These are phyloP conservation scores for Vitrella brassicaformis DNA, from an alignment of 73 alveolate species.

Conservation along the genomic window DNA sequence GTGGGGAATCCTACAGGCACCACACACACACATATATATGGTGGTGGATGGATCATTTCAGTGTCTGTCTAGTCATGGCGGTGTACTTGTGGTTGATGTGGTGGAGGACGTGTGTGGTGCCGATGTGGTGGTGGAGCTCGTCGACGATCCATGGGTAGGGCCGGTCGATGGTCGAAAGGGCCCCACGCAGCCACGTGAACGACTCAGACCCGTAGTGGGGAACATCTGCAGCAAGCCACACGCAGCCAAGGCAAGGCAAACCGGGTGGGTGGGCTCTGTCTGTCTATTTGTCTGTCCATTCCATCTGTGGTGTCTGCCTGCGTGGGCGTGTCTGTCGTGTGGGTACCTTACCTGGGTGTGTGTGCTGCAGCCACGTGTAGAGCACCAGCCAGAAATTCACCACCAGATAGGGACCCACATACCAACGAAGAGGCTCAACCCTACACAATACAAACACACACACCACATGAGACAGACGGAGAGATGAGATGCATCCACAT, in stretches of 20 bases:
- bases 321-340: background rate
- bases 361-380: slow-evolving; percentile 42
- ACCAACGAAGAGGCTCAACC: background rate
- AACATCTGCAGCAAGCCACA: background rate
- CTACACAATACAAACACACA: too few species aligned
- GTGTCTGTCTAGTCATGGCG: too few species aligned
- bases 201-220: slow-evolving; percentile 3
- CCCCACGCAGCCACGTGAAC: slow-evolving; percentile 28
- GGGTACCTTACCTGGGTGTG: background rate
- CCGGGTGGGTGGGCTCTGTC: background rate
- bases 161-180: slow-evolving; percentile 24
- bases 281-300: background rate
- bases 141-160: slow-evolving; percentile 12
- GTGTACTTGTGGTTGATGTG: slow-evolving; percentile 9
- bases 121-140: slow-evolving; percentile 6
- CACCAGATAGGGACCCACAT: slow-evolving; percentile 1
- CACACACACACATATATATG: too few species aligned
- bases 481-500: too few species aligned
- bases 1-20: background rate
- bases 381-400: slow-evolving; percentile 33
- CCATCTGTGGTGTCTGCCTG: background rate
- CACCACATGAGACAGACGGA: too few species aligned
- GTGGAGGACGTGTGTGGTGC: slow-evolving; percentile 35
- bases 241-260: background rate
- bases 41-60: too few species aligned